These are phyloP conservation scores for Pleomassaria siparia DNA, from an alignment of 2,329 filamentous ascomycete genomes.

Conservation along the genomic window DNA sequence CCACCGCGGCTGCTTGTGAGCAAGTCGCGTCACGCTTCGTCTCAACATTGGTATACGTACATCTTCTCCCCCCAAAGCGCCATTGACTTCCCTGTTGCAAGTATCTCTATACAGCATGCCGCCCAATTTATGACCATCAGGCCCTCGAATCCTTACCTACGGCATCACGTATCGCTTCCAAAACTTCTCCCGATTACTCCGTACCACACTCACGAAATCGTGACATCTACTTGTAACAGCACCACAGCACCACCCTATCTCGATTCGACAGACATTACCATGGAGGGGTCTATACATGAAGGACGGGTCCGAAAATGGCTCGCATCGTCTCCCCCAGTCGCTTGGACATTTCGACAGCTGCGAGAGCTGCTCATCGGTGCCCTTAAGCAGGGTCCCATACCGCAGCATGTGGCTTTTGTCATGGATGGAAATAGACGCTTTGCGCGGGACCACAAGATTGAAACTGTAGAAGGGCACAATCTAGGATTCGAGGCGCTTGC, in stretches of 20 bases:
- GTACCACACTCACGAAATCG: neutral
- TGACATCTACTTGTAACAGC: neutral
- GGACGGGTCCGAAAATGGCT: slow-evolving; percentile 72
- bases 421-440: slow-evolving; percentile 98
- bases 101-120: slow-evolving; percentile 32
- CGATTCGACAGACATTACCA: slow-evolving; percentile 15
- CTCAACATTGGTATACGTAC: slow-evolving; percentile 1
- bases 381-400: slow-evolving; percentile 85
- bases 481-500: slow-evolving; percentile 94
- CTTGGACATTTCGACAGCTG: slow-evolving; percentile 80
- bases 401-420: slow-evolving; percentile 96
- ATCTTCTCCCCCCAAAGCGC: too few relatives aligned
- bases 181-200: neutral
- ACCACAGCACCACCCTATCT: neutral
- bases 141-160: slow-evolving; percentile 9
- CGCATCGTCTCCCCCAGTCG: slow-evolving; percentile 82
- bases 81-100: slow-evolving; percentile 5
- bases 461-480: slow-evolving; percentile 95
- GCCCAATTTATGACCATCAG: slow-evolving; percentile 20
- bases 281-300: slow-evolving; percentile 56
- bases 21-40: slow-evolving; percentile 1
- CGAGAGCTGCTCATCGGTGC: slow-evolving; percentile 86
- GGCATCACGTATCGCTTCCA: too few relatives aligned
- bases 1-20: neutral
- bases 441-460: slow-evolving; percentile 85